Evolutionary conservation across 1,139 yeast species (phyloP).

Genomic region (Debaryomyces nepalensis): DNA sequence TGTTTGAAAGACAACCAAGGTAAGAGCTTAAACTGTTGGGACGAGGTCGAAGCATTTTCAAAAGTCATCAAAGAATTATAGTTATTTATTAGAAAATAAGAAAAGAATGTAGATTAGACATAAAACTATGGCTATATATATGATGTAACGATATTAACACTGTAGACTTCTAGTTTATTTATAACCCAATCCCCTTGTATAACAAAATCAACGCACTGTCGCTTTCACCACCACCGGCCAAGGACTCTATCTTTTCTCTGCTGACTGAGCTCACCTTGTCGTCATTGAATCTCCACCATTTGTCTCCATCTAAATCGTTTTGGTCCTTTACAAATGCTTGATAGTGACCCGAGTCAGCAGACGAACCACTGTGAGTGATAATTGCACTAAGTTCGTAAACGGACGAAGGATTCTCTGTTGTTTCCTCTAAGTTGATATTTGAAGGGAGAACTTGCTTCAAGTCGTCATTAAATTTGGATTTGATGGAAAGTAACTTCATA

Average conservation of each 20-base stretch:
- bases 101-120: slow-evolving; percentile 9
- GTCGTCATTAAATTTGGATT: slow-evolving; percentile 50
- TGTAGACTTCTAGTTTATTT: slow-evolving; percentile 18
- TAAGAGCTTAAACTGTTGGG: slow-evolving; percentile 85
- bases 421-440: slow-evolving; percentile 34
- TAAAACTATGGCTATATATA: slow-evolving; percentile 8
- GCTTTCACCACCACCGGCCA: slow-evolving; percentile 98
- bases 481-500: slow-evolving; percentile 50
- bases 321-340: slow-evolving; percentile 84
- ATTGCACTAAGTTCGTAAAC: slow-evolving; percentile 83
- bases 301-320: slow-evolving; percentile 63
- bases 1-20: slow-evolving; percentile 75
- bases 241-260: slow-evolving; percentile 77
- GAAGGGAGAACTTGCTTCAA: slow-evolving; percentile 44
- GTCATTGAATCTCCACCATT: slow-evolving; percentile 96
- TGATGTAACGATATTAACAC: slow-evolving; percentile 6
- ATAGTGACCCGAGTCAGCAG: slow-evolving; percentile 97
- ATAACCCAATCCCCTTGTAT: slow-evolving; percentile 76
- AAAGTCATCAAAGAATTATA: slow-evolving; percentile 46
- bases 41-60: slow-evolving; percentile 77
- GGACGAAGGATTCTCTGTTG: slow-evolving; percentile 85
- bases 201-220: slow-evolving; percentile 90
- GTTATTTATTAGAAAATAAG: slow-evolving; percentile 12
- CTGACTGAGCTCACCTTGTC: slow-evolving; percentile 81
- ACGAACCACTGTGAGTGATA: slow-evolving; percentile 91